Evolutionary conservation across 371 early-diverging fungal species (phyloP).

Genomic region (Blyttiomyces sp.): DNA sequence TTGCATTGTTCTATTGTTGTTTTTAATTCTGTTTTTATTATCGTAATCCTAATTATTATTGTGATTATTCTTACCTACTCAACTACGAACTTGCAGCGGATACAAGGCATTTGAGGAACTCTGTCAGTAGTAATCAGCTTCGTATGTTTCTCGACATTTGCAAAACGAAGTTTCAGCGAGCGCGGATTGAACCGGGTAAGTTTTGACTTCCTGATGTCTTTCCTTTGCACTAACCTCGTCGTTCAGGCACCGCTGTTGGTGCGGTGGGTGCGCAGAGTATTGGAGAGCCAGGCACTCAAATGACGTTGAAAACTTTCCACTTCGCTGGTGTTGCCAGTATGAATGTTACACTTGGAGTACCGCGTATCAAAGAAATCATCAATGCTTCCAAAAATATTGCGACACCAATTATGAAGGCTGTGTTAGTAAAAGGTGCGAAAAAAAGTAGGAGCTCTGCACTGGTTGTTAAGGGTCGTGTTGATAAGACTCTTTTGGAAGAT

Average conservation of each 20-base stretch:
- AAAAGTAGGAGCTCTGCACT: slow-evolving; percentile 71
- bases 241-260: slow-evolving; percentile 79
- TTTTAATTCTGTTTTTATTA: not conserved
- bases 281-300: slow-evolving; percentile 99
- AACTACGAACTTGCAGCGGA: too few relatives aligned
- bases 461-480: slow-evolving; percentile 93
- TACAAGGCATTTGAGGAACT: slow-evolving; percentile 17
- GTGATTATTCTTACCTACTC: too few relatives aligned
- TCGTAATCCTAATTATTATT: too few relatives aligned
- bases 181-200: slow-evolving; percentile 88
- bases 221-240: not conserved
- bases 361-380: slow-evolving; percentile 88
- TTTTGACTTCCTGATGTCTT: not conserved
- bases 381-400: slow-evolving; percentile 81
- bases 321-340: slow-evolving; percentile 99
- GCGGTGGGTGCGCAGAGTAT: slow-evolving; percentile 98
- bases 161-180: slow-evolving; percentile 76
- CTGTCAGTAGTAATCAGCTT: slow-evolving; percentile 74
- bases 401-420: slow-evolving; percentile 92
- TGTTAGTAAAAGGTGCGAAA: slow-evolving; percentile 55
- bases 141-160: slow-evolving; percentile 74
- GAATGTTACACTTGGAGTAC: slow-evolving; percentile 99
- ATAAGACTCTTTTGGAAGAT: slow-evolving; percentile 86
- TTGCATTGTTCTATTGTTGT: not conserved
- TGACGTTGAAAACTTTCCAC: slow-evolving; percentile 99